Conservation (phyloP, 1,139 yeast genomes). For the Nakaseomyces glabratus region DNA sequence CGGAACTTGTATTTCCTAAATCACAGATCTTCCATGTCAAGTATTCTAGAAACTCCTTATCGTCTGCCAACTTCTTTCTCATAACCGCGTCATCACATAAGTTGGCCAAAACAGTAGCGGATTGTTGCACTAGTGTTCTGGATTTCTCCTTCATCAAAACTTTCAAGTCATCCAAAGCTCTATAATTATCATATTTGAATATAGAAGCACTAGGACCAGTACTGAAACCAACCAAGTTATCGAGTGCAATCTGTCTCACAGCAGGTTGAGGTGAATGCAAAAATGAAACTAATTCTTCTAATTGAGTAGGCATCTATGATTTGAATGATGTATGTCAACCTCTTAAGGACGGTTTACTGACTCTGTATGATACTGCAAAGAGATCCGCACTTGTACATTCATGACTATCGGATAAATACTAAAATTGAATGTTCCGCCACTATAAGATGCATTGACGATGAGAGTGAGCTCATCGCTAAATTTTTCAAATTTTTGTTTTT, state of each 20-base stretch:
- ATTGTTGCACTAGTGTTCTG: constrained; percentile 49
- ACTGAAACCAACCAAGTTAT: constrained; percentile 75
- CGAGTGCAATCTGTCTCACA: constrained; percentile 77
- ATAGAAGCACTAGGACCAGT: constrained; percentile 56
- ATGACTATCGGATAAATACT: too few relatives aligned
- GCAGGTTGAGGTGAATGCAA: constrained; percentile 78
- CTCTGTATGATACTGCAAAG: too few relatives aligned
- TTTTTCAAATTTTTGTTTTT: too few relatives aligned
- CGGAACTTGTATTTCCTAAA: constrained; percentile 58
- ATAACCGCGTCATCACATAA: constrained; percentile 58
- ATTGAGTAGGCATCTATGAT: constrained; percentile 46
- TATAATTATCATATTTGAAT: constrained; percentile 61
- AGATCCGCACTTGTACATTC: too few relatives aligned
- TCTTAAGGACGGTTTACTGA: too few relatives aligned
- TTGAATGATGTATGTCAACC: too few relatives aligned
- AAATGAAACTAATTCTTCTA: constrained; percentile 68
- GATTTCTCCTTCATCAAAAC: constrained; percentile 44
- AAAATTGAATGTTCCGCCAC: too few relatives aligned
- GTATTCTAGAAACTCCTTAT: constrained; percentile 48
- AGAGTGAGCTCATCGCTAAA: too few relatives aligned
- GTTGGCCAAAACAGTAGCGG: constrained; percentile 75
- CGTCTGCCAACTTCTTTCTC: constrained; percentile 57
- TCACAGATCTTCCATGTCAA: constrained; percentile 48
- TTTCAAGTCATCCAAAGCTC: constrained; percentile 70
- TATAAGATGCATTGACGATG: too few relatives aligned